Evolutionary conservation across 1,284 basidiomycete species (phyloP).

Genomic region (Cutaneotrichosporon dermatis): DNA sequence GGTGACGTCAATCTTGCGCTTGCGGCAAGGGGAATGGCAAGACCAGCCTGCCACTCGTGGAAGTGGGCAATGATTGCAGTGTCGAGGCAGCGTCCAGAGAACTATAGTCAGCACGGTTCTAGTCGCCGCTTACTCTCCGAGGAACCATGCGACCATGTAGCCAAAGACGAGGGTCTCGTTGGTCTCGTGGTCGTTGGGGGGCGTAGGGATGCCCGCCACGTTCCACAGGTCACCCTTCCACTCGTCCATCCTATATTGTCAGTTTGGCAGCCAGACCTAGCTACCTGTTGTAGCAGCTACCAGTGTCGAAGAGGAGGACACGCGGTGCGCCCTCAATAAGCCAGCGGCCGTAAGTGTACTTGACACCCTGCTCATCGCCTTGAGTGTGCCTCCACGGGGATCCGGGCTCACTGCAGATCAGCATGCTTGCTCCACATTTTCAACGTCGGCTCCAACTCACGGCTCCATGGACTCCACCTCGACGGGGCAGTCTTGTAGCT

Average conservation of each 20-base stretch:
- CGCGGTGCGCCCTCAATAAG: slow-evolving; percentile 92
- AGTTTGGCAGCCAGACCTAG: neutral
- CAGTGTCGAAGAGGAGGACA: slow-evolving; percentile 93
- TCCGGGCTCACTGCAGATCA: slow-evolving; percentile 42
- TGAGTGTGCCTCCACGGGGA: slow-evolving; percentile 64
- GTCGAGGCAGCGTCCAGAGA: slow-evolving; percentile 69
- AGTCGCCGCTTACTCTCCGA: slow-evolving; percentile 71
- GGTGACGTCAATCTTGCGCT: slow-evolving; percentile 94
- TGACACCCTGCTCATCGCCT: slow-evolving; percentile 83
- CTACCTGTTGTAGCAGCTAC: slow-evolving; percentile 67
- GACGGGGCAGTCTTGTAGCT: slow-evolving; percentile 98
- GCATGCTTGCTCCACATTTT: neutral
- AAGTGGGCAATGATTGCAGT: slow-evolving; percentile 93
- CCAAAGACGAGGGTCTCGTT: slow-evolving; percentile 99
- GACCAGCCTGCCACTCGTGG: slow-evolving; percentile 98
- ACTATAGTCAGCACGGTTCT: slow-evolving; percentile 52
- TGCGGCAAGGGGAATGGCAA: slow-evolving; percentile 95
- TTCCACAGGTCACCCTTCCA: slow-evolving; percentile 99
- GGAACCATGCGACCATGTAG: slow-evolving; percentile 99
- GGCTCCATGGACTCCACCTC: slow-evolving; percentile 94
- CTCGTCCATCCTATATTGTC: slow-evolving; percentile 68
- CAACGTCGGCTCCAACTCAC: slow-evolving; percentile 45
- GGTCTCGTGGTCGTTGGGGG: slow-evolving; percentile 92
- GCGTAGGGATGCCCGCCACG: slow-evolving; percentile 91
- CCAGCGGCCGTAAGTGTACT: slow-evolving; percentile 93